Evolutionary conservation across 768 basidiomycete species (phyloP), one percentile per base, ranked within the genome.

Genomic region (Collybia sp.): DNA sequence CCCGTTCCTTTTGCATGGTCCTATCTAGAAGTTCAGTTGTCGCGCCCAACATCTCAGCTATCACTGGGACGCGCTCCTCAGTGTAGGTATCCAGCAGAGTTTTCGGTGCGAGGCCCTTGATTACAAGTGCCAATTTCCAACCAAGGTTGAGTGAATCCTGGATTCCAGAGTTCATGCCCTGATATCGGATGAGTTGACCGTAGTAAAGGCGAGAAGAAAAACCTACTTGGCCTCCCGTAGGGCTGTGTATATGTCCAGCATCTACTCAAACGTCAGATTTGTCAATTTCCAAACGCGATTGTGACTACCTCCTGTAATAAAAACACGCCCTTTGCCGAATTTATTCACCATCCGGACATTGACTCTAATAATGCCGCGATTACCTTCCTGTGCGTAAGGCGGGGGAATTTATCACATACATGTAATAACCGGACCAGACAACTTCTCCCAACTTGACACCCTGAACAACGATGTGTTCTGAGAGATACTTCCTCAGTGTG

Each of bases 301-400:
- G 34, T 62, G 2, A 40, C 35, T 37, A 73, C 77, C 79, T 53
- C 77, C 78, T 19, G 59, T 69, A 11, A 79, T 40, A 48, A 77
- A 78, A 10, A 71, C 71, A n/a, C 73, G 61, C 1, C 73, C 74
- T 4, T 53, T 46, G 12, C 60, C 53, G 51, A 77, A 71, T 17
- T 55, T 64, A 37, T 76, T 52, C 0, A 68, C 70, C 72, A 77
- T 73, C 10, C 77, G 64, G 19, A 77, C 66, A 53, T 76, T 76
- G 1, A 75, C 67, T 25, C 76, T 37, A 10, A 25, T 25, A 8
- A 25, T 25, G 25, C 25, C 8, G 25, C 25, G 25, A 25, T 25
- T 25, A 25, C 4, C 8, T 25, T 8, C 25, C 8, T 25, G 25
- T 25, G 25, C 8, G 25, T 25, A 8, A 8, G 25, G 8, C 3